These are phyloP conservation scores for Fusarium sp. DNA, from an alignment of 2,329 filamentous ascomycete species.

Conservation along the genomic window DNA sequence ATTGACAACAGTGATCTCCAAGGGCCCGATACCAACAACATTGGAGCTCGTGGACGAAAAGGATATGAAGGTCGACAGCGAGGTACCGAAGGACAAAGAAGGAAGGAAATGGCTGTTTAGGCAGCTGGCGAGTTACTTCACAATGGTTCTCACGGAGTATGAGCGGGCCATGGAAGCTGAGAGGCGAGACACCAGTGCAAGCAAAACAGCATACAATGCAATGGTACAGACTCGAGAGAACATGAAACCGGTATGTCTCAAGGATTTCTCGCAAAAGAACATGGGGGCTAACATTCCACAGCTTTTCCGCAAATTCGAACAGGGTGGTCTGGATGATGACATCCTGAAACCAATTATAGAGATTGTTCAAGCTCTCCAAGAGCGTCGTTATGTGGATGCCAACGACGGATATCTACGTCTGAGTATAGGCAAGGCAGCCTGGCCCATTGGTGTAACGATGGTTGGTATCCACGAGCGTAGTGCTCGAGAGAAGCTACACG, in stretches of 20 bases:
- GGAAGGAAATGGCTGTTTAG: conserved; percentile 78
- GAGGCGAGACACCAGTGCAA: conserved; percentile 72
- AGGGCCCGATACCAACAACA: conserved; percentile 87
- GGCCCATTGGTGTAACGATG: conserved; percentile 99
- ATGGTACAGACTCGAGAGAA: conserved; percentile 90
- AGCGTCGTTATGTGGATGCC: conserved; percentile 91
- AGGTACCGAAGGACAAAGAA: conserved; percentile 69
- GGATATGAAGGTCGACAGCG: conserved; percentile 83
- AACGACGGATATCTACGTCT: conserved; percentile 94
- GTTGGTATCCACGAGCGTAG: conserved; percentile 98
- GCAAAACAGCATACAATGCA: conserved; percentile 81
- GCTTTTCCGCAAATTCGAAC: conserved; percentile 90
- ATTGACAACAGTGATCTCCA: conserved; percentile 68
- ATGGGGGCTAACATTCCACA: conserved; percentile 40
- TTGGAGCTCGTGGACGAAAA: conserved; percentile 81
- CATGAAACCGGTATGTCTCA: conserved; percentile 72
- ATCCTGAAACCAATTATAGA: conserved; percentile 86
- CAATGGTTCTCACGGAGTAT: conserved; percentile 93
- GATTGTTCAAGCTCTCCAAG: conserved; percentile 90
- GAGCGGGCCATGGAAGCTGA: conserved; percentile 76
- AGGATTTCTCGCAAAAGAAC: not conserved
- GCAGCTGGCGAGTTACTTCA: conserved; percentile 94
- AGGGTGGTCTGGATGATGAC: conserved; percentile 78
- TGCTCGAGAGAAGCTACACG: conserved; percentile 92
- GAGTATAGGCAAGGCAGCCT: conserved; percentile 95